Evolutionary conservation across 75 land plant genomes (phyloP), one percentile per base, ranked within the genome.

Genomic region (Selaginella tamariscina): DNA sequence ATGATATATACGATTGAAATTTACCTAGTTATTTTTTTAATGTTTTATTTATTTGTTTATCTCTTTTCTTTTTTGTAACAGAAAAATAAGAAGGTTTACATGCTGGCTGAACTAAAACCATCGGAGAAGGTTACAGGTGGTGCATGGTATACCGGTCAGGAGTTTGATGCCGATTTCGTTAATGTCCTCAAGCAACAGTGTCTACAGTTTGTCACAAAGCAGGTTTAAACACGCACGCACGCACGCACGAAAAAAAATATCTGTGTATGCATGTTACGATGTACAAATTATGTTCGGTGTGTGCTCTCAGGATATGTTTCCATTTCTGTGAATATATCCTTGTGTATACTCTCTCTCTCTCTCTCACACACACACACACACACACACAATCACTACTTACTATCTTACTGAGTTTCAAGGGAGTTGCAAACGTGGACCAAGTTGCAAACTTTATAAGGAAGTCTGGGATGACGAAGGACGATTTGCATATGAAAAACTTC

Each of bases 51-150:
- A n/a, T n/a, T n/a, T n/a, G n/a, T n/a, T n/a, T n/a, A n/a, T n/a
- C n/a, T n/a, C n/a, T n/a, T n/a, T 39, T 39, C 49, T 39, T 15
- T 15, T 15, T 39, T 39, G 49, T n/a, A 39, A 15, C 15, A 39
- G 49, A 39, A 39, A 39, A 15, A 15, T 15, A 39, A 39, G 49
- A 84, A 82, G 59, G 71, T 74, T 56, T 95, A 72, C 72, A 82
- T 95, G 80, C 85, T 87, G 0, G 74, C 67, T 8, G 92, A 90
- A 56, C 78, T 85, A 70, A 79, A 82, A 31, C 96, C 99, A 15
- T 82, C 96, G 26, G 74, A 75, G 67, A 89, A 90, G 68, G 49
- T 90, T 13, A 79, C 87, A 63, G 99, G 99, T 24, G 96, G 96
- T 1, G 70, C 74, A 8, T 90, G 82, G 82, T 90, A 90, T 60